Base-by-base conservation (phyloP, 2,329 filamentous ascomycete species). In the Aspergillus neotritici region DNA sequence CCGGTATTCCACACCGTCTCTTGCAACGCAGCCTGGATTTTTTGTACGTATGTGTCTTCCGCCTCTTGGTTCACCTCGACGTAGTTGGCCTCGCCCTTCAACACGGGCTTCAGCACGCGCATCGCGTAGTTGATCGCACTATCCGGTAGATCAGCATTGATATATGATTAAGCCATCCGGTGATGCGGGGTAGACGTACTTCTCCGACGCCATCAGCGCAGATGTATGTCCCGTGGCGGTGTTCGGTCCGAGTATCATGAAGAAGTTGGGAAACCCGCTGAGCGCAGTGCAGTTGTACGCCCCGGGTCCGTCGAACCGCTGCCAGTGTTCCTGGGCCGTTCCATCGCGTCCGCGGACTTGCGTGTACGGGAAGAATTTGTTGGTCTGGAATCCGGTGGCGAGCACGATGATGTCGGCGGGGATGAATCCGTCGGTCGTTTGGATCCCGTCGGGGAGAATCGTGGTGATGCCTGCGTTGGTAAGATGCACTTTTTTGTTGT, bases 271-370 rank as follows among this genome's bases (percentile, higher is more conserved):
- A 43, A 75, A 75, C 1, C 60, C 58, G 1, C 71, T 68, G 0
- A 76, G 46, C 29, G 70, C 72, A 1, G 73, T 74, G n/a, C 74
- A 73, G 31, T 71, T 68, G 47, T 77, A 77, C 0, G 73, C 73
- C 51, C 6, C 21, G 21, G 21, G 21, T 3, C 21, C 21, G 21
- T 25, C 21, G 7, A 25, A 25, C 21, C 21, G 21, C 21, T 25
- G 21, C 21, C 21, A 63, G 32, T 57, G 51, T 10, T 62, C 40
- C 5, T 38, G 15, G 33, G 63, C 34, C 14, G 29, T 52, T n/a
- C 56, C 54, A 37, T 56, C 41, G 13, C 54, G 53, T 9, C 60
- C 60, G 9, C 48, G 13, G 7, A 64, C 42, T 15, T 60, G 45
- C 40, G 54, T 60, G 14, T 51, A 53, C 1, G 54, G 49, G 2